Percentiles rank a stretch among this genome's conserved stretches.
Evolutionary conservation across 2,329 filamentous ascomycete species (phyloP).

Genomic region (Intubia oerlemansii): DNA sequence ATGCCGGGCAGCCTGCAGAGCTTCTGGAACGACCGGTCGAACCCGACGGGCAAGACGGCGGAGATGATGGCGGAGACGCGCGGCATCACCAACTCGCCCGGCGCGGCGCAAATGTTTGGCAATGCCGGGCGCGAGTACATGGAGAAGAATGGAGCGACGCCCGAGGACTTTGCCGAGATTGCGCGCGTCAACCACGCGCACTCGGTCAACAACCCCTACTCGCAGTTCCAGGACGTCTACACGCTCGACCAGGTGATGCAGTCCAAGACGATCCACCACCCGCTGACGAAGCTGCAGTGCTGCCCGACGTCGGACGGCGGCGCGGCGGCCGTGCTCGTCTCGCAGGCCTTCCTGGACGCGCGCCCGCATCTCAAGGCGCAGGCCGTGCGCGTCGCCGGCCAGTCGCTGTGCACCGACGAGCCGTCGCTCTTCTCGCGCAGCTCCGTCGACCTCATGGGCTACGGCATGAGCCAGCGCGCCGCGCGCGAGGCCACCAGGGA

Average conservation of each 20-base stretch:
- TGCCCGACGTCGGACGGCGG: constrained; percentile 89
- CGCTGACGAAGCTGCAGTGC: constrained; percentile 94
- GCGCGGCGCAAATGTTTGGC: constrained; percentile 83
- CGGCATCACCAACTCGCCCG: constrained; percentile 62
- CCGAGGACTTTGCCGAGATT: constrained; percentile 86
- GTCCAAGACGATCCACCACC: constrained; percentile 58
- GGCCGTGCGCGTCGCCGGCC: constrained; percentile 77
- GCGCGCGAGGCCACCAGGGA: constrained; percentile 49
- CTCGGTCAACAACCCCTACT: constrained; percentile 83
- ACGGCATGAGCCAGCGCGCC: constrained; percentile 60
- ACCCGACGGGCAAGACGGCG: constrained; percentile 50
- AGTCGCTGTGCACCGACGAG: constrained; percentile 68
- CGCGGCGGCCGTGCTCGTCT: constrained; percentile 74
- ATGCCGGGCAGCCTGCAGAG: constrained; percentile 68
- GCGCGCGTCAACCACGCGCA: constrained; percentile 83
- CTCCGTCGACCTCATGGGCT: constrained; percentile 77
- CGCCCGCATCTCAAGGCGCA: constrained; percentile 63
- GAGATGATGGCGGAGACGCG: constrained; percentile 69
- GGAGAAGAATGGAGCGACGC: constrained; percentile 71
- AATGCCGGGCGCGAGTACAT: constrained; percentile 90
- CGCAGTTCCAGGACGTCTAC: constrained; percentile 91
- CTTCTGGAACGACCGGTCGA: constrained; percentile 69
- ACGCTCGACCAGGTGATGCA: constrained; percentile 62
- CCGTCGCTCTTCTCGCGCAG: constrained; percentile 58
- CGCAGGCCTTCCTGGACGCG: constrained; percentile 68